These are phyloP conservation scores for Termitomyces sp. DNA, from an alignment of 768 basidiomycete species.

Conservation along the genomic window DNA sequence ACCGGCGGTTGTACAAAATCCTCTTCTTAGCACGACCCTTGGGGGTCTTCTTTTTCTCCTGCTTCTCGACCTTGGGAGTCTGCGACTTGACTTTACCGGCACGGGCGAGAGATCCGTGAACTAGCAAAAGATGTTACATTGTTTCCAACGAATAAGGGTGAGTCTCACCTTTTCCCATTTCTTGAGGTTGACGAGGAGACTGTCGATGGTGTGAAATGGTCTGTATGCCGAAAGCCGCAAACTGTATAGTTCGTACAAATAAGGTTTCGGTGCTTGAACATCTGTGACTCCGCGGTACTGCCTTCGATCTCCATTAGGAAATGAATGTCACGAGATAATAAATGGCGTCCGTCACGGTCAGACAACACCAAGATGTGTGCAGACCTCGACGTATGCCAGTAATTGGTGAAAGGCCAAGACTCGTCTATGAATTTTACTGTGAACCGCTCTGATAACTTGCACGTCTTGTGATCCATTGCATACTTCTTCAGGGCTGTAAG, in stretches of 20 bases:
- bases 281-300: not conserved
- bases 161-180: conserved; percentile 59
- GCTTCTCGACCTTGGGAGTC: conserved; percentile 95
- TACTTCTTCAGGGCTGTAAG: no score
- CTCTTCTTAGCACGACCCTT: conserved; percentile 97
- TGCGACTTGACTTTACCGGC: conserved; percentile 99
- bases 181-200: conserved; percentile 34
- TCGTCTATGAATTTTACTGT: no score
- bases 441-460: no score
- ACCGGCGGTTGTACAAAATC: conserved; percentile 13
- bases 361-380: no score
- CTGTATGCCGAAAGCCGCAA: not conserved
- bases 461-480: no score
- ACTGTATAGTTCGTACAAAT: not conserved
- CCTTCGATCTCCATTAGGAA: not conserved
- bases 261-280: not conserved
- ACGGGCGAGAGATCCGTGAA: conserved; percentile 99
- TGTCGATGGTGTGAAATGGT: conserved; percentile 9
- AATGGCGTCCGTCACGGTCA: no score
- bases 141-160: not conserved
- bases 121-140: conserved; percentile 30
- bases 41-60: conserved; percentile 98
- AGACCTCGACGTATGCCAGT: no score
- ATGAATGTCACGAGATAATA: no score
- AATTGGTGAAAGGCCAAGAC: no score